Conservation (phyloP, 805 yeast species). For the Candida methanosorbosa region DNA sequence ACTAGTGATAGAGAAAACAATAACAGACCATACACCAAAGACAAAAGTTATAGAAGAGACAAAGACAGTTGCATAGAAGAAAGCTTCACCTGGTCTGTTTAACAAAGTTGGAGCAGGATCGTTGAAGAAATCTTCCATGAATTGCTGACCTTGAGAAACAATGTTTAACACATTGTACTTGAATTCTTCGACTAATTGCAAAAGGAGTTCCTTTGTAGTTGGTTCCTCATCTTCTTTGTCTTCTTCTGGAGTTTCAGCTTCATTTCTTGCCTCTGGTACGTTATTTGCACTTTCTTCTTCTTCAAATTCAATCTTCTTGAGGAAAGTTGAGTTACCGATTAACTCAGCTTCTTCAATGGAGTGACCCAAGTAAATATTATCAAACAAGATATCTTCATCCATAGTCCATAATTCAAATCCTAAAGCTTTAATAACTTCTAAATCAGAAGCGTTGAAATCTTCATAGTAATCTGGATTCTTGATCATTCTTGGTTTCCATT, state of each 20-base stretch:
- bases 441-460: slow-evolving; percentile 47
- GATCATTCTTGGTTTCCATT: slow-evolving; percentile 61
- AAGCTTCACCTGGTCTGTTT: slow-evolving; percentile 41
- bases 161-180: slow-evolving; percentile 12
- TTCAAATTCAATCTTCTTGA: slow-evolving; percentile 46
- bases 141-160: slow-evolving; percentile 22
- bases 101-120: slow-evolving; percentile 38
- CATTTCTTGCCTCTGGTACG: slow-evolving; percentile 32
- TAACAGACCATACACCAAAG: slow-evolving; percentile 33
- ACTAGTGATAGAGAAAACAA: slow-evolving; percentile 22
- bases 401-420: slow-evolving; percentile 91
- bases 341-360: slow-evolving; percentile 76
- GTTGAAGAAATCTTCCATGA: slow-evolving; percentile 27
- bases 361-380: slow-evolving; percentile 81
- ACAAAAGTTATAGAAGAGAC: slow-evolving; percentile 24
- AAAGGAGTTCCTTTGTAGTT: slow-evolving; percentile 8
- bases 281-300: slow-evolving; percentile 29
- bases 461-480: slow-evolving; percentile 64
- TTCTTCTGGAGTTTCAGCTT: slow-evolving; percentile 36
- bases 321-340: slow-evolving; percentile 71
- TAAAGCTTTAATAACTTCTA: slow-evolving; percentile 66
- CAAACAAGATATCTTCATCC: slow-evolving; percentile 65
- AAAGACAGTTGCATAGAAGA: slow-evolving; percentile 35
- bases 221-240: slow-evolving; percentile 13
- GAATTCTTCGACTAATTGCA: slow-evolving; percentile 12